These are phyloP conservation scores for Salix exigua DNA, from an alignment of 345 rosid genomes.

Conservation along the genomic window DNA sequence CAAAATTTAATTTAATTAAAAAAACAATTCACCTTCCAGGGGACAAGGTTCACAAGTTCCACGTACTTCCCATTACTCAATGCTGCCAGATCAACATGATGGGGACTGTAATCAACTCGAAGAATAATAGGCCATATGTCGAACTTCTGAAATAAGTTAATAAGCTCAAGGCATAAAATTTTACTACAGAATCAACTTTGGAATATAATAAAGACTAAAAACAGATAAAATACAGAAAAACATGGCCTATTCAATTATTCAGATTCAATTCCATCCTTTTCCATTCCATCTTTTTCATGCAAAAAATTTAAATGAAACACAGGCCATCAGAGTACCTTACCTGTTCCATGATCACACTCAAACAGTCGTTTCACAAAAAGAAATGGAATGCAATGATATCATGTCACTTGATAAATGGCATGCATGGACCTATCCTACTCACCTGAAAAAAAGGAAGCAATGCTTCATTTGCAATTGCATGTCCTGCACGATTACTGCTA, in stretches of 20 bases:
- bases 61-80: slow-evolving; percentile 78
- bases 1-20: not conserved
- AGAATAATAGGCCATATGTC: slow-evolving; percentile 76
- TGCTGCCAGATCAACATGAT: slow-evolving; percentile 85
- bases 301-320: slow-evolving; percentile 7
- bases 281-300: slow-evolving; percentile 1
- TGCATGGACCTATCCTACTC: slow-evolving; percentile 16
- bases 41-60: slow-evolving; percentile 90
- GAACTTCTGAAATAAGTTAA: slow-evolving; percentile 59
- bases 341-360: not conserved
- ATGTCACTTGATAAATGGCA: slow-evolving; percentile 9
- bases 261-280: not conserved
- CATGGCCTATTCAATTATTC: not conserved
- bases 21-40: slow-evolving; percentile 72
- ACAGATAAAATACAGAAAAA: slow-evolving; percentile 6
- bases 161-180: slow-evolving; percentile 24
- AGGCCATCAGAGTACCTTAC: not conserved
- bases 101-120: slow-evolving; percentile 88
- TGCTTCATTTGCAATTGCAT: slow-evolving; percentile 65
- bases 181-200: not conserved
- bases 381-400: not conserved
- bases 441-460: slow-evolving; percentile 98
- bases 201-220: not conserved
- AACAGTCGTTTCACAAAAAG: not conserved
- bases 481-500: slow-evolving; percentile 31